Evolutionary conservation across 176 grass and related monocot genomes (phyloP), one percentile per base, ranked within the genome.

Genomic region (Aegilops longissima): DNA sequence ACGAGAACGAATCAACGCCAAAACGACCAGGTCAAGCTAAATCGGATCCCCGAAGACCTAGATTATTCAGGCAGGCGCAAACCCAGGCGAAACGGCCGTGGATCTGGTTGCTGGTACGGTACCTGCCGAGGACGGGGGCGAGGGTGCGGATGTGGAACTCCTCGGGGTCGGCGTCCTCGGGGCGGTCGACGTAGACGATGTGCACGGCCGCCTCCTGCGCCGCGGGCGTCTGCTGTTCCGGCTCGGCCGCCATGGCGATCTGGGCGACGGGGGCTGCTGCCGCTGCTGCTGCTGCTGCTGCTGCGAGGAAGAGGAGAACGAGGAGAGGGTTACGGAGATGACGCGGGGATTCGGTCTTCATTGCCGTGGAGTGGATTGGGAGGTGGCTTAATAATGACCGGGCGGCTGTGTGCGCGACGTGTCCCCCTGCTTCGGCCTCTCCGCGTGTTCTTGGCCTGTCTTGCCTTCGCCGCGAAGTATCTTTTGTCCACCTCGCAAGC

Each of bases 111-210:
- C 9, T 3, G 31, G 31, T 33, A 12, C 12, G 2, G 78, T 78
- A 97, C 95, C 91, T 95, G 80, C 95, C 95, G 85, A 95, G 40
- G 67, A 97, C 85, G 79, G 87, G 79, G 81, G 79, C 62, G 20
- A 97, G 91, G 64, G 93, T 95, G 75, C 89, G 82, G 89, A 97
- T 79, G 91, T 97, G 95, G 86, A 95, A 97, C 54, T 91, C 95
- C 93, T 97, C 93, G 5, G 95, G 66, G 29, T 97, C 95, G 62
- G 56, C 85, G 79, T 21, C 89, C 70, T 86, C 91, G 18, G 95
- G 95, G 70, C 91, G 89, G 84, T 88, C 87, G 5, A 97, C 80
- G 85, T 93, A 97, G 65, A 97, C 87, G 85, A 97, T 97, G 71
- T 97, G 87, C 61, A 93, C 91, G 85, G 93, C 61, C 59, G 91